Conservation (phyloP, 139 green algal species). For the Chlamydomonas sp. region DNA sequence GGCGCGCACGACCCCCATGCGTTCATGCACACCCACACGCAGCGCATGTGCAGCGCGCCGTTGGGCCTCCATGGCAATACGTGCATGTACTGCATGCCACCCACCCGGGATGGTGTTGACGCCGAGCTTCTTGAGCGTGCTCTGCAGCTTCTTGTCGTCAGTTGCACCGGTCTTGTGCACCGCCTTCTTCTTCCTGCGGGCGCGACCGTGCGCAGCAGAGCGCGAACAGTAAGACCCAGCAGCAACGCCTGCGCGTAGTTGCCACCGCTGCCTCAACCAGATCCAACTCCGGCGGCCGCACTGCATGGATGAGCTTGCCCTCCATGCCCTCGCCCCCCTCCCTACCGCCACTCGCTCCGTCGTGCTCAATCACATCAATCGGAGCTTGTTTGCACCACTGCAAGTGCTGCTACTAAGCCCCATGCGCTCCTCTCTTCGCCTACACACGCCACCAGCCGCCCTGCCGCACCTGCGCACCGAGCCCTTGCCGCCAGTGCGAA, state of each 20-base stretch:
- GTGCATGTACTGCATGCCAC: too few relatives aligned
- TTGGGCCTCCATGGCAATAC: too few relatives aligned
- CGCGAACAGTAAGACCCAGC: too few relatives aligned
- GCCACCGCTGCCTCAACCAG: neutral
- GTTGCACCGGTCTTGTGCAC: slow-evolving; percentile 94
- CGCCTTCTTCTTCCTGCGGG: slow-evolving; percentile 95
- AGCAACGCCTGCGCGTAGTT: neutral
- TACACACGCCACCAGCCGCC: neutral
- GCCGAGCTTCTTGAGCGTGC: slow-evolving; percentile 95
- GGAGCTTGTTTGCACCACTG: too few relatives aligned
- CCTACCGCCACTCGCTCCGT: neutral
- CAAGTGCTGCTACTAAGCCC: too few relatives aligned
- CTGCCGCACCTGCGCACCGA: slow-evolving; percentile 68
- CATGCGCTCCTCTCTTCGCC: neutral
- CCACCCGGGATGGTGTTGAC: slow-evolving; percentile 98
- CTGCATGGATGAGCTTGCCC: neutral
- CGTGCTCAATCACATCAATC: too few relatives aligned
- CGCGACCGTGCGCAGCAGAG: too few relatives aligned
- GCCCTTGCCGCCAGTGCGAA: slow-evolving; percentile 90
- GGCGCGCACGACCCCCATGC: too few relatives aligned
- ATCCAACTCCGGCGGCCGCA: neutral
- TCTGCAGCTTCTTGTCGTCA: slow-evolving; percentile 97
- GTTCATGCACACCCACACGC: too few relatives aligned
- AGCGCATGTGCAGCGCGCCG: too few relatives aligned
- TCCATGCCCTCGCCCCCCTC: neutral